Percentiles rank a stretch among this genome's conserved stretches.
Conservation (phyloP, 805 yeast genomes). For the Candida ponderosae region DNA sequence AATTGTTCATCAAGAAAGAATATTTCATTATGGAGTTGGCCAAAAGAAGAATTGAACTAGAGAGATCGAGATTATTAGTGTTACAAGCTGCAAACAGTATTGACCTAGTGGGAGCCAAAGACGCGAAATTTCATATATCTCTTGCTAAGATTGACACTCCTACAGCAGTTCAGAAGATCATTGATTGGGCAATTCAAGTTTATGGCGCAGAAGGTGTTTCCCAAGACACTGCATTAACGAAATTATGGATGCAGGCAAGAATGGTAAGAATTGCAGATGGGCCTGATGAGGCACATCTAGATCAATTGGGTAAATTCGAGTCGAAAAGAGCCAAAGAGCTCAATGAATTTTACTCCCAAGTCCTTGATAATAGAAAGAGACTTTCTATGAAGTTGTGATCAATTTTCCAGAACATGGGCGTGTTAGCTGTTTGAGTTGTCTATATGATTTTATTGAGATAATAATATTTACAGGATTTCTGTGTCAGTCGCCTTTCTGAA, state of each 20-base stretch:
- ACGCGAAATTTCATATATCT: conserved; percentile 49
- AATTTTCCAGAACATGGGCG: no score
- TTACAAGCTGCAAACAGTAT: conserved; percentile 55
- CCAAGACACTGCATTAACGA: conserved; percentile 52
- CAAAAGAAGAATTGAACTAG: conserved; percentile 44
- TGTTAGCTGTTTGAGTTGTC: no score
- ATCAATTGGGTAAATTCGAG: conserved; percentile 45
- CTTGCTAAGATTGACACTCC: conserved; percentile 61
- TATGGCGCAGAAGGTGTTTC: conserved; percentile 61
- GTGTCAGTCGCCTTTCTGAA: no score
- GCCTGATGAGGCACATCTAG: conserved; percentile 59
- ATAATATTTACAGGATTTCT: no score
- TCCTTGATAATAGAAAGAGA: conserved; percentile 12
- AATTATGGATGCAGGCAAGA: conserved; percentile 42
- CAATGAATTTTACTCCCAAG: conserved; percentile 23
- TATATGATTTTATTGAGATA: no score
- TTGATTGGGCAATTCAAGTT: conserved; percentile 59
- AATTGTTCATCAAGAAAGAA: conserved; percentile 41
- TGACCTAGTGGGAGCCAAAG: conserved; percentile 44
- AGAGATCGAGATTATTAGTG: conserved; percentile 44
- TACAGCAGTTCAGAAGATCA: conserved; percentile 37
- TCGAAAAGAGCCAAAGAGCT: conserved; percentile 28
- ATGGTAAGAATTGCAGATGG: conserved; percentile 62
- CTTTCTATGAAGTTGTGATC: conserved; percentile 10
- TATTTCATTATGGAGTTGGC: conserved; percentile 41